These are phyloP conservation scores for Kalmusia sp. DNA, from an alignment of 2,329 filamentous ascomycete genomes.

Conservation along the genomic window DNA sequence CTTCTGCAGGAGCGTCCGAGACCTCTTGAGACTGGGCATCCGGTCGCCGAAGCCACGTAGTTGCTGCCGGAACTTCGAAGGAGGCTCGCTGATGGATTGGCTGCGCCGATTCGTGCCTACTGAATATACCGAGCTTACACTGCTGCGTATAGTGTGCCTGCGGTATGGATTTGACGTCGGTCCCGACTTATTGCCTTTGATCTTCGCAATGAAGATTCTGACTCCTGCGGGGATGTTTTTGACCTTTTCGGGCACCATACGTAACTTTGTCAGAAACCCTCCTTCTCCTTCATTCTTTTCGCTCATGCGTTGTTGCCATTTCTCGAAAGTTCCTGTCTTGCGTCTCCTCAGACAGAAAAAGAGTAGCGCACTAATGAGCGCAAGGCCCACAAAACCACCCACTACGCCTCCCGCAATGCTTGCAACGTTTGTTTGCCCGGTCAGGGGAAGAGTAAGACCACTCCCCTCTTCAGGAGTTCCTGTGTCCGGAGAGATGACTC, in stretches of 20 bases:
- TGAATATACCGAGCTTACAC: conserved; percentile 43
- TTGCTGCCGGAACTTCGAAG: conserved; percentile 28
- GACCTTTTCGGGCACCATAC: conserved; percentile 21
- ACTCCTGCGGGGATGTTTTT: conserved; percentile 29
- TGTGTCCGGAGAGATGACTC: conserved; percentile 36
- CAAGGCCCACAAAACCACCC: conserved; percentile 41
- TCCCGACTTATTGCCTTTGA: conserved; percentile 36
- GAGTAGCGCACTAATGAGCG: conserved; percentile 37
- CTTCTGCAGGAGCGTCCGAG: conserved; percentile 36
- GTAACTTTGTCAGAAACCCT: conserved; percentile 12
- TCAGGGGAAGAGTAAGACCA: conserved; percentile 26
- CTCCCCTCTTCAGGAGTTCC: conserved; percentile 19
- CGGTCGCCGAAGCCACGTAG: conserved; percentile 36
- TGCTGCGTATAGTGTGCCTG: conserved; percentile 36
- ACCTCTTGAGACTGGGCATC: conserved; percentile 40
- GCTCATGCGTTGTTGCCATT: conserved; percentile 21
- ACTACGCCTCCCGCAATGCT: conserved; percentile 45
- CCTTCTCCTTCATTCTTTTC: conserved; percentile 26
- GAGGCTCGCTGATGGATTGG: conserved; percentile 38
- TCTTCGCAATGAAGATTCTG: conserved; percentile 30
- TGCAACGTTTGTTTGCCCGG: conserved; percentile 31
- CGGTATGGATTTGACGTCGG: conserved; percentile 37
- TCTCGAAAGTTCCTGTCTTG: conserved; percentile 27
- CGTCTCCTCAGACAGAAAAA: conserved; percentile 43
- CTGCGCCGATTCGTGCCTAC: conserved; percentile 29